Evolutionary conservation across 1,139 yeast genomes (phyloP), one percentile per base, ranked within the genome.

Genomic region (Arxiozyma slooffiae): DNA sequence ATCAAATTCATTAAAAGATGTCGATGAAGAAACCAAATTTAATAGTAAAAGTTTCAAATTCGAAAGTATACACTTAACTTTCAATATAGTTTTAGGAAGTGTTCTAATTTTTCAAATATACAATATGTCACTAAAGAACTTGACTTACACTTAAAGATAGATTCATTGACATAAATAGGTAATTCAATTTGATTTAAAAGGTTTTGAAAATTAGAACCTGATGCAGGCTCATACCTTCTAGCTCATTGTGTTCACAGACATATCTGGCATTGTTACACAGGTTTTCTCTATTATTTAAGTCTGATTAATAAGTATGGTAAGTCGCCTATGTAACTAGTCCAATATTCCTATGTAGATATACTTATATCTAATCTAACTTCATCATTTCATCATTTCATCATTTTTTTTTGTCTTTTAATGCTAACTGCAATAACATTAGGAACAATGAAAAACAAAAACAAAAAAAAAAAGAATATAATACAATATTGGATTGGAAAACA

Each of bases 1-100:
- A 86, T 82, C 44, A 73, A 70, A 42, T 71, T 68, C 59, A 83
- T 77, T 24, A 85, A 60, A 21, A 67, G 67, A 54, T n/a, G 74
- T 70, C 50, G 79, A 66, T 30, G 82, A 74, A 49, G 74, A 77
- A 47, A 77, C 73, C 37, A 78, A 75, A 42, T 78, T 75, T 54
- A 67, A 76, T 59, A 78, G 74, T 50, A 73, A n/a, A 70, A 46
- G 62, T 52, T 21, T 52, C 57, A 4, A 60, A 71, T 57, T 56
- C 65, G 56, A 48, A 63, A 48, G 57, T 56, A 22, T 67, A 57
- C 20, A 62, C 53, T 24, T 66, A 50, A 44, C 64, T 51, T 7
- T 57, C 42, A 55, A 59, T 53, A 59, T 62, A 47, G 55, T 54
- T 50, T n/a, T 57, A 64, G 48, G 56, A 61, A 50, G 70, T 73